Conservation (phyloP, 2,329 filamentous ascomycete species). For the Penicillium sp. region DNA sequence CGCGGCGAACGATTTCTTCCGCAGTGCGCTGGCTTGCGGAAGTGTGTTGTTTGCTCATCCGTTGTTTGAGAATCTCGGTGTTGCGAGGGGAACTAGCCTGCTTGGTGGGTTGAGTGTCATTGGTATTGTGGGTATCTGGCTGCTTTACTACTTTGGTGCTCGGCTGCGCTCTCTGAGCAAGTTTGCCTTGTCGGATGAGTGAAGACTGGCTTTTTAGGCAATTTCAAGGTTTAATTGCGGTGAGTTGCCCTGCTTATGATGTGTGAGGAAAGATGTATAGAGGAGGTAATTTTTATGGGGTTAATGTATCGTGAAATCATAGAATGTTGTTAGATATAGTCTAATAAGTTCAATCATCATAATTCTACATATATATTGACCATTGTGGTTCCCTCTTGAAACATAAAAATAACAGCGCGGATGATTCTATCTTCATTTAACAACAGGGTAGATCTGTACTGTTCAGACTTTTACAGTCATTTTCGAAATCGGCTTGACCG, state of each 20-base stretch:
- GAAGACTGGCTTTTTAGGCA: background rate
- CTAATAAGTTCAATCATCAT: no score
- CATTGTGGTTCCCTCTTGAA: no score
- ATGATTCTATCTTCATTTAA: no score
- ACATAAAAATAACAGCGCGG: no score
- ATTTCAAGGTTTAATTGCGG: background rate
- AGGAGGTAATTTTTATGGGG: background rate
- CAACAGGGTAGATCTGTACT: no score
- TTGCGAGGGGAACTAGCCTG: conserved; percentile 36
- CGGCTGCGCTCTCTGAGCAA: conserved; percentile 35
- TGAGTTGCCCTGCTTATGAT: background rate
- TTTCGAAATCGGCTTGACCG: no score
- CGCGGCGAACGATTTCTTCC: conserved; percentile 40
- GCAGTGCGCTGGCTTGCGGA: conserved; percentile 27
- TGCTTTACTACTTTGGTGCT: conserved; percentile 36
- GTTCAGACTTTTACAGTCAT: no score
- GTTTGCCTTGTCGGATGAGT: conserved; percentile 29
- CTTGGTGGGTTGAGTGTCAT: conserved; percentile 41
- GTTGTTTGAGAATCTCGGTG: conserved; percentile 37
- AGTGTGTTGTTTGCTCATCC: conserved; percentile 37
- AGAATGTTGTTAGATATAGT: no score
- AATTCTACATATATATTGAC: no score
- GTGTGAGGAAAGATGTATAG: background rate
- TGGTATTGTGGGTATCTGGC: conserved; percentile 38
- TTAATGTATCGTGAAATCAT: no score